These are phyloP conservation scores for Artomyces pyxidatus DNA, from an alignment of 768 basidiomycete genomes.

Conservation along the genomic window DNA sequence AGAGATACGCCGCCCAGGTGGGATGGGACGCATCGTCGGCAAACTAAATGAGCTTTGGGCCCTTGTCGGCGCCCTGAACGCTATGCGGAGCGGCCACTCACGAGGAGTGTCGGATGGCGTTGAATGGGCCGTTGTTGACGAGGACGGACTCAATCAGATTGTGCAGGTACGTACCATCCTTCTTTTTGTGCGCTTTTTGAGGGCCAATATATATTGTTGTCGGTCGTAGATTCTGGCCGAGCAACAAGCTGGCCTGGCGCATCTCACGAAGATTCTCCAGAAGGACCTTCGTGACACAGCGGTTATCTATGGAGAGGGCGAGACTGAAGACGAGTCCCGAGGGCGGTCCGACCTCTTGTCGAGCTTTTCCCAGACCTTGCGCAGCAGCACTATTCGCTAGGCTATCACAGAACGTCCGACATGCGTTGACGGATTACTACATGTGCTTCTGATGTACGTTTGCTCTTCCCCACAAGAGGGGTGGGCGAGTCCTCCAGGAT, in stretches of 20 bases:
- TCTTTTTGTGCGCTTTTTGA: constrained; percentile 3
- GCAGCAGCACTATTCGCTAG: constrained; percentile 2
- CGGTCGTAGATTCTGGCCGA: constrained; percentile 55
- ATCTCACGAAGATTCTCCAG: constrained; percentile 68
- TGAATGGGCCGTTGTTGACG: constrained; percentile 83
- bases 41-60: constrained; percentile 86
- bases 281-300: constrained; percentile 41
- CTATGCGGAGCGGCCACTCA: constrained; percentile 43
- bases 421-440: background rate
- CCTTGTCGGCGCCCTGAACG: constrained; percentile 62
- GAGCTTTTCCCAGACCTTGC: constrained; percentile 4
- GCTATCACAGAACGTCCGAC: too few species aligned
- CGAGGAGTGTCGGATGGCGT: constrained; percentile 35
- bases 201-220: too few species aligned
- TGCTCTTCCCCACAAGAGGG: too few species aligned
- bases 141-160: constrained; percentile 72
- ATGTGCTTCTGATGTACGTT: too few species aligned
- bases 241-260: constrained; percentile 73
- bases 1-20: constrained; percentile 49
- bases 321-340: background rate
- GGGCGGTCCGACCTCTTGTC: constrained; percentile 1
- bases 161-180: constrained; percentile 43
- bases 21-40: constrained; percentile 52
- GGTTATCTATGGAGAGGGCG: constrained; percentile 15
- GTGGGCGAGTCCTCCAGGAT: too few species aligned